These are phyloP conservation scores for Tetragonia tetragonoides DNA, from an alignment of 148 eudicot species.

Conservation along the genomic window DNA sequence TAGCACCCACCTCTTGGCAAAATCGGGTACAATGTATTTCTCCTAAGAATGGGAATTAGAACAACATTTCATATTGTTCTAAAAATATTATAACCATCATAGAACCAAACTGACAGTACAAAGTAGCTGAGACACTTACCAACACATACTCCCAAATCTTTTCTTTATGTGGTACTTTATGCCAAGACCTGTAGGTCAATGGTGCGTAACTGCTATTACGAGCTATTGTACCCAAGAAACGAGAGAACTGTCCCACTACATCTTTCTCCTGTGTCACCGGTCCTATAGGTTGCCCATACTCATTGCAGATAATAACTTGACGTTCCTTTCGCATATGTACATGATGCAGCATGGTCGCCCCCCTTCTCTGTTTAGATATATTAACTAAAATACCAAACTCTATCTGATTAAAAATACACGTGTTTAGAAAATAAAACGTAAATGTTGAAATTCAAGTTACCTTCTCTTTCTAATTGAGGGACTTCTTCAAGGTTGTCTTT, in stretches of 20 bases:
- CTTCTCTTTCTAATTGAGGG: not conserved
- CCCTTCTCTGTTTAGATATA: not conserved
- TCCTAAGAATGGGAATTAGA: not conserved
- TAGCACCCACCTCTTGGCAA: not conserved
- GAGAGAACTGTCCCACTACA: conserved; percentile 7
- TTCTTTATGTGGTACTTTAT: conserved; percentile 12
- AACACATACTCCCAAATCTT: conserved; percentile 16
- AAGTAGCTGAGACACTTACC: not conserved
- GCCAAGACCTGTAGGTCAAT: not conserved
- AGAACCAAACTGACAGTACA: not conserved
- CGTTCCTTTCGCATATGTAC: conserved; percentile 12
- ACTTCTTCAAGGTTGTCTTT: not conserved
- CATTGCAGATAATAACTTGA: conserved; percentile 9
- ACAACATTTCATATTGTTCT: too few relatives aligned
- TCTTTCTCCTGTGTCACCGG: not conserved
- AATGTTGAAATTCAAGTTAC: not conserved
- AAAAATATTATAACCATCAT: too few relatives aligned
- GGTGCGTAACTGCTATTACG: conserved; percentile 12
- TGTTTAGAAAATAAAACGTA: not conserved
- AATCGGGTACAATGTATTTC: not conserved
- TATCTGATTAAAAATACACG: not conserved
- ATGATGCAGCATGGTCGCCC: conserved; percentile 20
- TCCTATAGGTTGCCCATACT: conserved; percentile 13
- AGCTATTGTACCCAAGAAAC: conserved; percentile 14
- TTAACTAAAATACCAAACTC: not conserved